Conservation (phyloP, 345 rosid species). For the Eucalyptus pauciflora region DNA sequence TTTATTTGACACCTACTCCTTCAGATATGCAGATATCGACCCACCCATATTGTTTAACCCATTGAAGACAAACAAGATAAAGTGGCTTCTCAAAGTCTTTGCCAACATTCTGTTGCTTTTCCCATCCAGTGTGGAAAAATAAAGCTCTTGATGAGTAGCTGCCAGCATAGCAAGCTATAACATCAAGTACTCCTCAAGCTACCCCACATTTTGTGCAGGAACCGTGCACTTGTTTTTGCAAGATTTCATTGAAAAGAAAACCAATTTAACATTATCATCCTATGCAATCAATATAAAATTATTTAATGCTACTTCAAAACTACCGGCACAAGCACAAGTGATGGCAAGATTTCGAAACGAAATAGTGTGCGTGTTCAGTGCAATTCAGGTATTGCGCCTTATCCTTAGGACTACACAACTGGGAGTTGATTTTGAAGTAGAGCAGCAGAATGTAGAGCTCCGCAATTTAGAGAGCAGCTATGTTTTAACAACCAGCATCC, state of each 20-base stretch:
- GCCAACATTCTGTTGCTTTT: conserved; percentile 11
- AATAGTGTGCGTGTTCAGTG: background rate
- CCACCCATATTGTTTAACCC: conserved; percentile 1
- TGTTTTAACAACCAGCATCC: background rate
- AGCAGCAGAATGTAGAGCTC: background rate
- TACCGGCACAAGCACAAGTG: background rate
- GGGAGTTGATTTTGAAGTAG: background rate
- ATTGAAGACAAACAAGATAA: conserved; percentile 7
- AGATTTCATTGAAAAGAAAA: background rate
- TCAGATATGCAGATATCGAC: background rate
- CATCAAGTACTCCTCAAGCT: background rate
- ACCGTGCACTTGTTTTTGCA: background rate
- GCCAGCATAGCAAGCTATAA: background rate
- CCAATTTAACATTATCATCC: background rate
- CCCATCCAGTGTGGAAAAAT: background rate
- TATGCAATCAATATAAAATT: background rate
- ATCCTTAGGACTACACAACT: background rate
- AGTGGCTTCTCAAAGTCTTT: background rate
- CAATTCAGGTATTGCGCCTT: background rate
- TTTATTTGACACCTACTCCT: background rate
- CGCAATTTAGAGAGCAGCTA: background rate
- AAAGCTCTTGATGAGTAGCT: conserved; percentile 5
- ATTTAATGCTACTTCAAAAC: background rate
- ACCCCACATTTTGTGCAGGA: background rate
- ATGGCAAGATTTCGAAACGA: background rate